Conservation (phyloP, 2,329 filamentous ascomycete species). For the Grosmannia penicillata region DNA sequence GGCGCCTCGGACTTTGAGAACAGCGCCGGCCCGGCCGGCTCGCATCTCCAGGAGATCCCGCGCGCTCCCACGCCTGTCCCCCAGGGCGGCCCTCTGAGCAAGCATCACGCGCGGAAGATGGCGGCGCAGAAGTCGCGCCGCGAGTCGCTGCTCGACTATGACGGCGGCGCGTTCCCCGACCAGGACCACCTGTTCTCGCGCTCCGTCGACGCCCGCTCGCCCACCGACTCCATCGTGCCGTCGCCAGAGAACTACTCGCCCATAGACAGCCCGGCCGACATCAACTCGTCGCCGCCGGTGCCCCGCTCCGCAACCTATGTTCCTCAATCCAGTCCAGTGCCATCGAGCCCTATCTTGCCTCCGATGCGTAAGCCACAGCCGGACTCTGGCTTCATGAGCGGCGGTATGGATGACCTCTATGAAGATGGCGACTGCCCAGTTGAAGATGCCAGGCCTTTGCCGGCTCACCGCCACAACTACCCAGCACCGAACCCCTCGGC, state of each 20-base stretch:
- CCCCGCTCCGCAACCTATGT: conserved; percentile 42
- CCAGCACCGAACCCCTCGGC: conserved; percentile 3
- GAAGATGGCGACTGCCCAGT: conserved; percentile 37
- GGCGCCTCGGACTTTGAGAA: conserved; percentile 20
- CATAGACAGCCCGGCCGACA: conserved; percentile 60
- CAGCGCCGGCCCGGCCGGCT: conserved; percentile 20
- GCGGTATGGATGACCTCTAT: conserved; percentile 54
- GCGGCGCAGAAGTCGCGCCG: conserved; percentile 35
- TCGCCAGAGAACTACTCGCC: conserved; percentile 37
- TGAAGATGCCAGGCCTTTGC: conserved; percentile 3
- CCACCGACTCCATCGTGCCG: conserved; percentile 33
- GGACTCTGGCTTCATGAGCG: conserved; percentile 78
- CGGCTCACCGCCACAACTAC: not conserved
- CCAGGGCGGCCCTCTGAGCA: conserved; percentile 20
- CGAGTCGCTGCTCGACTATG: conserved; percentile 32
- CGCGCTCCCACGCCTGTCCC: conserved; percentile 67
- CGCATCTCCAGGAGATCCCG: conserved; percentile 55
- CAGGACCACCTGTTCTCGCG: conserved; percentile 15
- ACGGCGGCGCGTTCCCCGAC: conserved; percentile 15
- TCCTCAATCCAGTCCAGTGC: conserved; percentile 44
- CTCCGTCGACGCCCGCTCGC: conserved; percentile 38
- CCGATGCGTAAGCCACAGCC: conserved; percentile 45
- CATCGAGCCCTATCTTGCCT: conserved; percentile 67
- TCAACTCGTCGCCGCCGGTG: conserved; percentile 82
- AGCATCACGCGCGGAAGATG: conserved; percentile 17